Evolutionary conservation across 2,329 filamentous ascomycete genomes (phyloP).

Genomic region (Aspergillus phoenicis): DNA sequence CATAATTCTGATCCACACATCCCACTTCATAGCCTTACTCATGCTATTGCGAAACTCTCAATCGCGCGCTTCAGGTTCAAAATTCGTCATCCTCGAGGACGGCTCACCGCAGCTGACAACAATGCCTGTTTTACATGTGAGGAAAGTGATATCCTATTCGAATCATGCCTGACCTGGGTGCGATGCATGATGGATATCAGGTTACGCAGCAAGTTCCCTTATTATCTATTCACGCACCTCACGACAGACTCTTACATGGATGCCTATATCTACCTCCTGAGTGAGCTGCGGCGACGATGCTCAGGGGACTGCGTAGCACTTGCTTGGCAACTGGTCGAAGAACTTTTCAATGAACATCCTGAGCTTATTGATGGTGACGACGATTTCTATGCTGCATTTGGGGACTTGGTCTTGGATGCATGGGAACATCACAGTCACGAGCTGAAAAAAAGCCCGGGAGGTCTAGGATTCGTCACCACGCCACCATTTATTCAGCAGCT

Average conservation of each 20-base stretch:
- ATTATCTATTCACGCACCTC: constrained; percentile 2
- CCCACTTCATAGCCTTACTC: background rate
- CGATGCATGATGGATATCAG: background rate
- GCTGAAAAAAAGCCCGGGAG: background rate
- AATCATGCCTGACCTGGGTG: background rate
- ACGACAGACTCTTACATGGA: background rate
- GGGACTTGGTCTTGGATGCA: background rate
- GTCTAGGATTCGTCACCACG: background rate
- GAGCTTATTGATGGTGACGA: background rate
- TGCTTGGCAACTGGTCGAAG: constrained; percentile 1
- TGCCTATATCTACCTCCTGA: constrained; percentile 1
- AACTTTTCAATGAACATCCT: background rate
- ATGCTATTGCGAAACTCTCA: background rate
- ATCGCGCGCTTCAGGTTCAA: constrained; percentile 1
- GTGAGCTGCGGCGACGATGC: background rate
- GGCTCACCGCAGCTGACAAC: background rate
- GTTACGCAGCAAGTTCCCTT: background rate
- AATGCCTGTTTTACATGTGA: background rate
- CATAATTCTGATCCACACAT: background rate
- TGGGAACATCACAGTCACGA: background rate
- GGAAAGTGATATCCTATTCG: constrained; percentile 2
- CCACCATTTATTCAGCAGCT: background rate
- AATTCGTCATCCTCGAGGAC: background rate
- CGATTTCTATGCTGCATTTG: background rate
- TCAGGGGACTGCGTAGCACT: background rate